Base-by-base conservation (phyloP, 1,139 yeast genomes). In the Arxiozyma heterogenica region DNA sequence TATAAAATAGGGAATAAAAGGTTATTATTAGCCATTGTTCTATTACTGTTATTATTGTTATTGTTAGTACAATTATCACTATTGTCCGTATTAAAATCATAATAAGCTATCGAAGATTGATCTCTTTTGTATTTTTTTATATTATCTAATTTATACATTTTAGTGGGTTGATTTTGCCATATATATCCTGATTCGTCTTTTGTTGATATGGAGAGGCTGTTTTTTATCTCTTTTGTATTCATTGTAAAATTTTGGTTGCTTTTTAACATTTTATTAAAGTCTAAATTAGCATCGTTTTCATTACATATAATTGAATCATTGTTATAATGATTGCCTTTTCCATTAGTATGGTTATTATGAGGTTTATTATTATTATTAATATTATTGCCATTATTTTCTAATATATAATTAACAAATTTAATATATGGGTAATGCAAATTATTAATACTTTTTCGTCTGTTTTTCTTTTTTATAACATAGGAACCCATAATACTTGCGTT, bases 271-370 rank as follows among this genome's bases (percentile, higher is more conserved):
- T 7, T 41, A 18, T 49, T 49, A 38, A 49, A 49, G 21, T 49
- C 51, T 22, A 49, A 18, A 17, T 34, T 43, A 15, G 51, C 51
- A 53, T 80, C 71, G 61, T 84, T 86, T 41, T 87, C 71, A 11
- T 86, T 69, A 59, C 86, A 86, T 11, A 25, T 21, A 20, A 20
- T 25, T 4, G 41, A 17, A 30, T 43, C 45, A n/a, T 18, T 9
- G 46, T n/a, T 34, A 17, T 44, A 22, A 34, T 18, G 18, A 25
- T 20, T 39, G 27, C 25, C 8, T n/a, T n/a, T n/a, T n/a, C n/a
- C n/a, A n/a, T n/a, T n/a, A n/a, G n/a, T n/a, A n/a, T n/a, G n/a
- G n/a, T n/a, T n/a, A n/a, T n/a, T n/a, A n/a, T n/a, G n/a, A n/a
- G n/a, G n/a, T n/a, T n/a, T n/a, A n/a, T n/a, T n/a, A n/a, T n/a